Evolutionary conservation across 768 basidiomycete genomes (phyloP).

Genomic region (Auriscalpium vulgare): DNA sequence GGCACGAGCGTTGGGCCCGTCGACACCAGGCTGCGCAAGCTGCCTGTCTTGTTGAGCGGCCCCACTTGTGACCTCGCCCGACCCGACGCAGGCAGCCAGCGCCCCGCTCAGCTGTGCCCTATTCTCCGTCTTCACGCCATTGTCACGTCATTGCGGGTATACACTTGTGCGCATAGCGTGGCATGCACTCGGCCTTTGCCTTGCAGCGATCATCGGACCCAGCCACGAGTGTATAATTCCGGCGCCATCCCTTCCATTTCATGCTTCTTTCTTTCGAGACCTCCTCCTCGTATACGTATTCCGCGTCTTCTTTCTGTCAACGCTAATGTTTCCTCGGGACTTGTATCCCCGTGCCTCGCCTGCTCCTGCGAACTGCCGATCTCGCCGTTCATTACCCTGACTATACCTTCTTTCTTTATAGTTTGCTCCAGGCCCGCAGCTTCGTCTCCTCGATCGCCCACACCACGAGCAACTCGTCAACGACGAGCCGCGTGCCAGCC

Average conservation of each 20-base stretch:
- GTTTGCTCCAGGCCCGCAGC: conserved; percentile 50
- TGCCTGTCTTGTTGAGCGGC: no score
- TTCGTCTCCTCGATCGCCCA: conserved; percentile 27
- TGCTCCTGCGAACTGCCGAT: not conserved
- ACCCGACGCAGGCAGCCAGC: no score
- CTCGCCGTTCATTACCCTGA: not conserved
- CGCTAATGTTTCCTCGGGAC: not conserved
- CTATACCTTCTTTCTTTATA: conserved; percentile 18
- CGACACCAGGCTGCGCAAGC: no score
- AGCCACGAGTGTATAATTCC: not conserved
- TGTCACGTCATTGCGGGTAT: no score
- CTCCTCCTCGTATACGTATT: not conserved
- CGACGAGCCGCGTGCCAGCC: conserved; percentile 1
- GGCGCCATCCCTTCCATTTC: not conserved
- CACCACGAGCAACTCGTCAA: conserved; percentile 6
- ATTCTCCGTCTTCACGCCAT: no score
- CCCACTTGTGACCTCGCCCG: no score
- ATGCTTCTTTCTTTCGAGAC: not conserved
- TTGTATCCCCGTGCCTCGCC: not conserved
- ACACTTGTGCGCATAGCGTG: not conserved
- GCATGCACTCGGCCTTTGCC: not conserved
- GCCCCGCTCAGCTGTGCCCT: no score
- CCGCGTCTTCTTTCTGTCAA: not conserved
- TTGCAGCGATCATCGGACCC: not conserved
- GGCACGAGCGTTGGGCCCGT: no score